Evolutionary conservation across 345 rosid species (phyloP).

Genomic region (Brassica cretica): DNA sequence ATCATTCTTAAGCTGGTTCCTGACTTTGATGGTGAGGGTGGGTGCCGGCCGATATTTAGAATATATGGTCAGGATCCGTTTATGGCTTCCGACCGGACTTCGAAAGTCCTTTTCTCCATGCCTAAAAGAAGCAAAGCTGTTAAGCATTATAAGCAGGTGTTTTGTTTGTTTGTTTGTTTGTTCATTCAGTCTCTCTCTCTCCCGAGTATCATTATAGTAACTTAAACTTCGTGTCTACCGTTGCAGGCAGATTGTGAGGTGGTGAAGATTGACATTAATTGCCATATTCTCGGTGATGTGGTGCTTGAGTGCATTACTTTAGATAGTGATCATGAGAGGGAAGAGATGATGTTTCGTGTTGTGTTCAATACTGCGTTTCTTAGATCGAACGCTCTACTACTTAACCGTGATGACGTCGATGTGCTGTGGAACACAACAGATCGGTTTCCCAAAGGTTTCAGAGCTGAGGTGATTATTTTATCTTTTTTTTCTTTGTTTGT

Average conservation of each 20-base stretch:
- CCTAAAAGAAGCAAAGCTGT: conserved; percentile 62
- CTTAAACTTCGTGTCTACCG: conserved; percentile 36
- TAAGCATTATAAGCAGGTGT: conserved; percentile 61
- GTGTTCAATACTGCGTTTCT: conserved; percentile 79
- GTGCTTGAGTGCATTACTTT: conserved; percentile 71
- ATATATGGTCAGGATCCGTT: conserved; percentile 72
- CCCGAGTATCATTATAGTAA: conserved; percentile 9
- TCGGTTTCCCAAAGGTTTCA: conserved; percentile 68
- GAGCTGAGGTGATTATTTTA: conserved; percentile 57
- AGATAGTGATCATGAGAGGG: conserved; percentile 59
- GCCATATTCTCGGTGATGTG: conserved; percentile 76
- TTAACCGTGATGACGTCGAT: conserved; percentile 69
- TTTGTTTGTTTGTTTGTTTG: background rate
- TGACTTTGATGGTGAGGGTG: conserved; percentile 63
- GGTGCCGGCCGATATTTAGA: conserved; percentile 72
- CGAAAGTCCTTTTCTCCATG: conserved; percentile 67
- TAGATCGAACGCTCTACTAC: conserved; percentile 62
- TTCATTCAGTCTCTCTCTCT: conserved; percentile 4
- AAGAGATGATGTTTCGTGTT: conserved; percentile 72
- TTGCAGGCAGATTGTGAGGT: conserved; percentile 68
- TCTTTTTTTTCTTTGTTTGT: background rate
- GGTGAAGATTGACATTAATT: conserved; percentile 67
- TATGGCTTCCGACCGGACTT: conserved; percentile 55
- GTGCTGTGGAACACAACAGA: conserved; percentile 61
- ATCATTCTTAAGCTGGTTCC: conserved; percentile 64